Percentiles rank a stretch among this genome's conserved stretches.
Conservation (phyloP, 2,329 filamentous ascomycete species). For the Dryadomyces sulphureus region DNA sequence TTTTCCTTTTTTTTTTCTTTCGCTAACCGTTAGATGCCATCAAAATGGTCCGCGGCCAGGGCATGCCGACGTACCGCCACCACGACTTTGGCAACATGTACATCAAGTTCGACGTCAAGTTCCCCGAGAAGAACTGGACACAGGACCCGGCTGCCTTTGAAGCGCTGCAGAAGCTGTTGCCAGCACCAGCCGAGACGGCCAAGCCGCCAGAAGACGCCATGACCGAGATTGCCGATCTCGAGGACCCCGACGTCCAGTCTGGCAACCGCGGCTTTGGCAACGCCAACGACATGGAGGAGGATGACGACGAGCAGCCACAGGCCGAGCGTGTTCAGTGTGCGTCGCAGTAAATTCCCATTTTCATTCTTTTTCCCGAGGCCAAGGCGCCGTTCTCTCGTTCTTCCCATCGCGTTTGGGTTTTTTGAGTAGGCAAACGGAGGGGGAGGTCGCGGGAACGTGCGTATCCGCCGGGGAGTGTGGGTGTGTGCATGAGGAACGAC, state of each 20-base stretch:
- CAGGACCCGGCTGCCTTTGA: conserved; percentile 56
- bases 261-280: conserved; percentile 45
- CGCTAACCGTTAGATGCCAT: conserved; percentile 48
- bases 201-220: conserved; percentile 70
- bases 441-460: background rate
- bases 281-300: conserved; percentile 50
- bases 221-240: conserved; percentile 77
- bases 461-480: background rate
- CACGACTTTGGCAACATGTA: conserved; percentile 94
- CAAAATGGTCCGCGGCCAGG: conserved; percentile 90
- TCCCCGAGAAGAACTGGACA: conserved; percentile 67
- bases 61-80: conserved; percentile 92
- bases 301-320: conserved; percentile 62
- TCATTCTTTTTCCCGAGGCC: background rate
- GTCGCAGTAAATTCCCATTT: conserved; percentile 47
- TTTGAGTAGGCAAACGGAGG: background rate
- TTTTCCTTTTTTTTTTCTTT: conserved; percentile 1
- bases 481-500: background rate
- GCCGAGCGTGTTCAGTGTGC: conserved; percentile 76
- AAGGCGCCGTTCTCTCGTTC: background rate
- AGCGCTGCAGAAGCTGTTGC: conserved; percentile 72
- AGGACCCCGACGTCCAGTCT: conserved; percentile 64
- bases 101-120: conserved; percentile 95
- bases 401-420: background rate
- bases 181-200: conserved; percentile 46